These are phyloP conservation scores for Colletotrichum tropicale DNA, from an alignment of 2,329 filamentous ascomycete species.

Conservation along the genomic window DNA sequence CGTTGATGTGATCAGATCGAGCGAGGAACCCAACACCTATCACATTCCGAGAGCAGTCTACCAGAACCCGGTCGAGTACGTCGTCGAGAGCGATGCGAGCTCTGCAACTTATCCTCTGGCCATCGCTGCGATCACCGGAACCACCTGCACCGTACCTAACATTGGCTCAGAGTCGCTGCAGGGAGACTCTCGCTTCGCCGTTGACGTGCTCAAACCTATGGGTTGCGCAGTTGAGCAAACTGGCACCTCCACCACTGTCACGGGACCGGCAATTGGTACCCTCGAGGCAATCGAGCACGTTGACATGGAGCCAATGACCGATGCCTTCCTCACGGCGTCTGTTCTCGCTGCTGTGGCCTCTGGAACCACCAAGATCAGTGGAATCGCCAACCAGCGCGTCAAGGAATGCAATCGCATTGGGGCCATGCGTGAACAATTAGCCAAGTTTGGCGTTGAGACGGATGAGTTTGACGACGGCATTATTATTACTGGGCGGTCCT, in stretches of 20 bases:
- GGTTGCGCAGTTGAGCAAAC: constrained; percentile 90
- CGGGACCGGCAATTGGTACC: constrained; percentile 76
- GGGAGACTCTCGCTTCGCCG: constrained; percentile 91
- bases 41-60: constrained; percentile 88
- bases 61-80: constrained; percentile 82
- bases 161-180: constrained; percentile 92
- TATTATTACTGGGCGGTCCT: constrained; percentile 63
- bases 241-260: constrained; percentile 87
- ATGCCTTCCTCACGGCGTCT: constrained; percentile 94
- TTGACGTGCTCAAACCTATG: constrained; percentile 91
- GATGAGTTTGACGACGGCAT: constrained; percentile 95
- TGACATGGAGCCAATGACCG: constrained; percentile 99
- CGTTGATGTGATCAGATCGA: constrained; percentile 76
- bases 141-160: constrained; percentile 94
- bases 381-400: constrained; percentile 96
- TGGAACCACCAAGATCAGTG: constrained; percentile 84
- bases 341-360: constrained; percentile 89
- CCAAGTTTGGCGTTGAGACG: constrained; percentile 89
- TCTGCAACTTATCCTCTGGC: constrained; percentile 96
- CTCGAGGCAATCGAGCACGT: constrained; percentile 80
- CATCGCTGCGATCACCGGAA: constrained; percentile 93
- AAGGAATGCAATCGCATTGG: constrained; percentile 98
- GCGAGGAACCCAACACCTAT: constrained; percentile 86
- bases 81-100: constrained; percentile 95
- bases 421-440: constrained; percentile 93